Base-by-base conservation (phyloP, 2,329 filamentous ascomycete species). In the Diaporthe caulivora region DNA sequence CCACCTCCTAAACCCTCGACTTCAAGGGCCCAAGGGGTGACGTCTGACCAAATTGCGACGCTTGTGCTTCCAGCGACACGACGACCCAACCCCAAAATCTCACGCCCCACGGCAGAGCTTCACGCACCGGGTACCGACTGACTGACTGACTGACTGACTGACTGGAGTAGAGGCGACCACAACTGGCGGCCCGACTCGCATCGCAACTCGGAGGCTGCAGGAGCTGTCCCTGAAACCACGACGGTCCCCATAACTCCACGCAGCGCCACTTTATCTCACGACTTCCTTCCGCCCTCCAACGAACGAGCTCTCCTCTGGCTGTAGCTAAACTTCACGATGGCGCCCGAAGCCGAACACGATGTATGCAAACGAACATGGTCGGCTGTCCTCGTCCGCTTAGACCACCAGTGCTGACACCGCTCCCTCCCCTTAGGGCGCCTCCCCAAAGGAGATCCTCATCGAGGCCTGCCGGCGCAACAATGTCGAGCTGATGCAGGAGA, bases 401-500 rank as follows among this genome's bases (percentile, higher is more conserved):
- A 65, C 65, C 62, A 40, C 37, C 37, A 42, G 80, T 82, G 80
- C 71, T 76, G 57, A 67, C 60, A 26, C 55, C n/a, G 21, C 26
- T 60, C 44, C 44, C 26, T 34, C 26, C 26, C 21, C 72, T 76
- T 79, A 97, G 93, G 97, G 96, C 82, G 96, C 96, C 78, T 94
- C 94, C 74, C 91, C 92, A 60, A 89, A 92, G 82, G 96, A 98
- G 86, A 90, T 94, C 80, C 90, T 98, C 78, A 91, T 98, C 84
- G 96, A 97, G 86, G 94, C 97, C 79, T 97, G 94, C 85, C 94
- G 96, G 75, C 91, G 95, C 80, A 96, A 98, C 88, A 98, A 98
- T 85, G 92, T 92, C 77, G 92, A 96, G 70, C 91, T 98, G 75
- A 91, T 98, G 72, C 85, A 90, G 78, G 92, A 97, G 79, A 89